Percentiles rank a stretch among this genome's conserved stretches.
phyloP scores from a whole-genome alignment of 495 filamentous ascomycete genomes.

The Aspergillus campestris region DNA sequence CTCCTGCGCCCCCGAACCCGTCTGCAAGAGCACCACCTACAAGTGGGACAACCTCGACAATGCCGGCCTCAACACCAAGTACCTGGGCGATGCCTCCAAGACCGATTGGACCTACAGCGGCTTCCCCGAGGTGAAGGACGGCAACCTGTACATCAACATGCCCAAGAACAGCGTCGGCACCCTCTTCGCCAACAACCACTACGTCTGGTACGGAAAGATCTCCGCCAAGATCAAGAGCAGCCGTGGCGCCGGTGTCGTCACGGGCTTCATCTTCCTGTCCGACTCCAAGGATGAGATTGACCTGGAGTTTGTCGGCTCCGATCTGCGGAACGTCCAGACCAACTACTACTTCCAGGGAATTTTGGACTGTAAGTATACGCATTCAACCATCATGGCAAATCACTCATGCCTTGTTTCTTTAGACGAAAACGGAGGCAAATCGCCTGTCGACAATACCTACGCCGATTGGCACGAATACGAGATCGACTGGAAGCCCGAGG shows the following conservation, averaged over 20 bases:
- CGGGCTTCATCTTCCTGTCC: constrained; percentile 87
- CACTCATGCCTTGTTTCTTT: neutral
- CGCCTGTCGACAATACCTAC: constrained; percentile 63
- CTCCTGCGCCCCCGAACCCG: constrained; percentile 77
- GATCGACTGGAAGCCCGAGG: constrained; percentile 84
- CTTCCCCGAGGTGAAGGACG: constrained; percentile 50
- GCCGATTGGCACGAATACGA: constrained; percentile 81
- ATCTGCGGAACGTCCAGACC: constrained; percentile 70
- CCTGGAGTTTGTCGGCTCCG: constrained; percentile 84
- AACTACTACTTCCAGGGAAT: constrained; percentile 98
- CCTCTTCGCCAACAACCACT: constrained; percentile 77
- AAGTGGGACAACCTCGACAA: constrained; percentile 57
- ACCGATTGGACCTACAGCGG: constrained; percentile 88
- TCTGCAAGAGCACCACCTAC: constrained; percentile 68
- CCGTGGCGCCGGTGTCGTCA: constrained; percentile 79
- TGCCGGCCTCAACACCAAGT: constrained; percentile 61
- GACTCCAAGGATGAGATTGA: constrained; percentile 98
- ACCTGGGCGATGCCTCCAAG: constrained; percentile 71
- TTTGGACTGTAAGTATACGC: constrained; percentile 64
- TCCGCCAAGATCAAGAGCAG: constrained; percentile 79
- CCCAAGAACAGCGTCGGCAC: constrained; percentile 71
- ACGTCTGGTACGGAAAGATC: constrained; percentile 97
- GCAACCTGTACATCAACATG: constrained; percentile 76
- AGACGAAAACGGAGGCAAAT: constrained; percentile 71
- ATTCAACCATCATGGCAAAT: constrained; percentile 9